These are phyloP conservation scores for Panaeolus papilionaceus DNA, from an alignment of 768 basidiomycete genomes.

Conservation along the genomic window DNA sequence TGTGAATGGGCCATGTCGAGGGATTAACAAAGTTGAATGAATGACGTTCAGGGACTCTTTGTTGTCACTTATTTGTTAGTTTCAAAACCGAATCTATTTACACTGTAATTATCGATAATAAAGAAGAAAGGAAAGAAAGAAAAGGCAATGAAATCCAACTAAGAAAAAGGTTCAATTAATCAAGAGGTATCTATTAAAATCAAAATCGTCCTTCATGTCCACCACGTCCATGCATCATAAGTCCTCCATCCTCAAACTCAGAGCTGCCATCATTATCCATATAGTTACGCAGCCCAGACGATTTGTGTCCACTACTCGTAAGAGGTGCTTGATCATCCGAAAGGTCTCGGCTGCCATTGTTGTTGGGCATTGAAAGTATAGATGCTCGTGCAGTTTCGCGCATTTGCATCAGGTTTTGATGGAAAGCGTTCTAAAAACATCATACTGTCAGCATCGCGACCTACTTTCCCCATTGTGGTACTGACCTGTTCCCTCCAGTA, in stretches of 20 bases:
- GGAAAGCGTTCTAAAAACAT: slow-evolving; percentile 69
- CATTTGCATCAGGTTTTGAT: slow-evolving; percentile 82
- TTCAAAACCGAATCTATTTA: not conserved
- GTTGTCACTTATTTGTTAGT: slow-evolving; percentile 26
- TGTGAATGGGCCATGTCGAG: slow-evolving; percentile 40
- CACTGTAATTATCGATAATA: slow-evolving; percentile 9
- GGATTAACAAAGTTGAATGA: slow-evolving; percentile 30
- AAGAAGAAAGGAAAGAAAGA: slow-evolving; percentile 1
- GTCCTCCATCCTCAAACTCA: slow-evolving; percentile 53
- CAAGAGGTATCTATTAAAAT: slow-evolving; percentile 23
- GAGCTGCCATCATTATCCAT: slow-evolving; percentile 54
- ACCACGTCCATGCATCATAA: slow-evolving; percentile 47
- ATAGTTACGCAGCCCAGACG: slow-evolving; percentile 61
- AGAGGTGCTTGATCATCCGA: slow-evolving; percentile 64
- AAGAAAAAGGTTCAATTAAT: slow-evolving; percentile 17
- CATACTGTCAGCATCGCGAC: slow-evolving; percentile 13
- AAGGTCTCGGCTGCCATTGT: slow-evolving; percentile 48
- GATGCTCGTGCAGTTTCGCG: slow-evolving; percentile 75
- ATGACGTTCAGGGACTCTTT: slow-evolving; percentile 18
- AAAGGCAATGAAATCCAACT: slow-evolving; percentile 7
- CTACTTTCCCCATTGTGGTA: slow-evolving; percentile 11
- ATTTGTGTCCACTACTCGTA: slow-evolving; percentile 52
- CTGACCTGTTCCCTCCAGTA: slow-evolving; percentile 91
- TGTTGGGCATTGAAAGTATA: slow-evolving; percentile 59
- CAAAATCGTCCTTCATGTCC: slow-evolving; percentile 46